Base-by-base conservation (phyloP, 83 land plant species). In the Picea abies region DNA sequence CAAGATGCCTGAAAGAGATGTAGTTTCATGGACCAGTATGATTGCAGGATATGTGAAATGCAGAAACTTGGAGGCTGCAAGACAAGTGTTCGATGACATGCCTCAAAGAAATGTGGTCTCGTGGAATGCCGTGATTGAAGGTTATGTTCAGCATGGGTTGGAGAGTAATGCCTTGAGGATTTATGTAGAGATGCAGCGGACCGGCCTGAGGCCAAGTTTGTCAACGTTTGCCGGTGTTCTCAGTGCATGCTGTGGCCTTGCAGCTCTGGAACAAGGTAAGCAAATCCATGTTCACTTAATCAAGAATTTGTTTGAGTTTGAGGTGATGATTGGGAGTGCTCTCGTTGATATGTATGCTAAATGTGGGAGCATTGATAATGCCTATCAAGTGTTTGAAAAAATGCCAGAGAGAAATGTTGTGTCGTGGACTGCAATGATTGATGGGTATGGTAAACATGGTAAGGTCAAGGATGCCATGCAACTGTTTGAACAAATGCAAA, bases 391-490 rank as follows among this genome's bases (percentile, higher is more conserved):
- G 88, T 93, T 93, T 84, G 88, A 87, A 84, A 80, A 66, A 84
- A 88, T 93, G 79, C 80, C 87, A 62, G 58, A 65, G 0, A 84
- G 41, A 63, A 90, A 93, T 82, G 11, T 80, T 75, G 90, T 89
- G n/a, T 72, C 89, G 75, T 90, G 95, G 95, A 90, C 85, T 86
- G 91, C 84, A 32, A 88, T 92, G 91, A 90, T 93, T 58, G 87
- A 82, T 88, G 91, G 35, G 80, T 77, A 52, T 77, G 79, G 16
- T 20, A 20, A 77, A 23, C 14, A n/a, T 52, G 19, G 49, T 4
- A 0, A 12, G 8, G 32, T 16, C 8, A 8, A 77, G 61, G 60
- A 77, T 20, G 79, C 79, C 11, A 7, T 77, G 61, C 11, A 26
- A 16, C 20, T 47, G 15, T 77, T 47, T 22, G 7, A 23, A 20